phyloP scores from a whole-genome alignment of 768 basidiomycete species.

The Collybia sordida region DNA sequence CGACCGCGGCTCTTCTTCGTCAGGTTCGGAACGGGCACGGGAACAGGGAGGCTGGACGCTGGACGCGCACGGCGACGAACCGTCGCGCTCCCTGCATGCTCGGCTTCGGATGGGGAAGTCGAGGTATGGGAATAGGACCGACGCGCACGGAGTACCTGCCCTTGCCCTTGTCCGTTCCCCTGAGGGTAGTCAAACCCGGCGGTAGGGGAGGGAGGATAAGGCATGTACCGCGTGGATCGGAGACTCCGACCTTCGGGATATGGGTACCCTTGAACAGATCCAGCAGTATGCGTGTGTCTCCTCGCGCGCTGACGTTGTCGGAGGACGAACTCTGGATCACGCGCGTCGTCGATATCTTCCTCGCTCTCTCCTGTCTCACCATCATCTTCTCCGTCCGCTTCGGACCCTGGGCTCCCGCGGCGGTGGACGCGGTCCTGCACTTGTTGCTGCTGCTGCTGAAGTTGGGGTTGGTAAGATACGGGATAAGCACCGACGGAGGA shows the following conservation, averaged over 20 bases:
- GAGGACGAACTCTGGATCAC: constrained; percentile 31
- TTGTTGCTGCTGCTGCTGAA: constrained; percentile 15
- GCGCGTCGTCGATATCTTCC: constrained; percentile 20
- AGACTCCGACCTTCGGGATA: constrained; percentile 14
- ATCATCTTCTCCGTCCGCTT: constrained; percentile 16
- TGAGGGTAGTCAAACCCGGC: constrained; percentile 2
- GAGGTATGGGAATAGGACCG: constrained; percentile 11
- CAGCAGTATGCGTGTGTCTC: constrained; percentile 7
- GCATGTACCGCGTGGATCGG: constrained; percentile 9
- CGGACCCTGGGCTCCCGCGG: constrained; percentile 8
- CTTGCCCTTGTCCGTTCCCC: constrained; percentile 1
- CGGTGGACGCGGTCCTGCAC: constrained; percentile 4
- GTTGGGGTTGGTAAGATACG: constrained; percentile 16
- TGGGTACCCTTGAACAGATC: constrained; percentile 4
- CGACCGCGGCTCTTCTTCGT: constrained; percentile 50
- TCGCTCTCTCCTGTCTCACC: constrained; percentile 29
- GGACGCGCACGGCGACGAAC: constrained; percentile 18
- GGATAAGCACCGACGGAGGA: constrained; percentile 17
- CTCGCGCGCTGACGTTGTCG: constrained; percentile 19
- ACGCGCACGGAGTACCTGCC: constrained; percentile 7
- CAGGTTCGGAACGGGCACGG: constrained; percentile 45
- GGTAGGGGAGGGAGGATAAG: constrained; percentile 6
- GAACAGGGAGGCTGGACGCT: constrained; percentile 33
- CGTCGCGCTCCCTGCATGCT: background rate
- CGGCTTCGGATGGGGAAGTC: constrained; percentile 9